Conservation (phyloP, 192 early-diverging fungal species). For the Coemansia sp. region DNA sequence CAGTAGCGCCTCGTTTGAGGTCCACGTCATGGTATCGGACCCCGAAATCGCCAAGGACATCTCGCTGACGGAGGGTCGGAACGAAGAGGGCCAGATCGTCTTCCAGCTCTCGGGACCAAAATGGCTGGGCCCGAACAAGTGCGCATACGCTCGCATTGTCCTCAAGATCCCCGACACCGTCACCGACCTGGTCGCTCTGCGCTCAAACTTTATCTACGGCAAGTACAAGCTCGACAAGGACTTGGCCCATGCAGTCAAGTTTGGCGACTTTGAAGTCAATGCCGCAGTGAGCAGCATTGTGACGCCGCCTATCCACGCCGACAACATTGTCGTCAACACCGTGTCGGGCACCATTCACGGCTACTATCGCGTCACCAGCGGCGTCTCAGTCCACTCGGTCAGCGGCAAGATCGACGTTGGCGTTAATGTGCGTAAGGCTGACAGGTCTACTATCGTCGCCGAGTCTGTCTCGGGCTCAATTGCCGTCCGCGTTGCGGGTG, state of each 20-base stretch:
- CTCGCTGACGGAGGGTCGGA: slow-evolving; percentile 18
- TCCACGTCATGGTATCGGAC: slow-evolving; percentile 40
- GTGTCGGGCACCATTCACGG: slow-evolving; percentile 45
- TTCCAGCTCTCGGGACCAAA: slow-evolving; percentile 52
- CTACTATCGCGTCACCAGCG: slow-evolving; percentile 26
- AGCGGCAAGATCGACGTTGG: slow-evolving; percentile 42
- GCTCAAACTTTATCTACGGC: slow-evolving; percentile 45
- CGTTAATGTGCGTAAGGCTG: slow-evolving; percentile 43
- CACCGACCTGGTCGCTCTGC: slow-evolving; percentile 21
- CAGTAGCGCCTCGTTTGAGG: slow-evolving; percentile 31
- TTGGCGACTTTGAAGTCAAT: slow-evolving; percentile 48
- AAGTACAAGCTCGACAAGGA: slow-evolving; percentile 39
- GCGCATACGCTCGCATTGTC: slow-evolving; percentile 43
- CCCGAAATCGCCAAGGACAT: slow-evolving; percentile 43
- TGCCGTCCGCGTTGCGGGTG: slow-evolving; percentile 35
- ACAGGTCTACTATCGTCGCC: slow-evolving; percentile 28
- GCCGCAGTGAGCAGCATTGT: slow-evolving; percentile 33
- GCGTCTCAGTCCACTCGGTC: slow-evolving; percentile 35
- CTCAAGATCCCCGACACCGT: slow-evolving; percentile 34
- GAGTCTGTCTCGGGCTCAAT: slow-evolving; percentile 45
- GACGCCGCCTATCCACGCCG: slow-evolving; percentile 34
- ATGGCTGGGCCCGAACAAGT: slow-evolving; percentile 36
- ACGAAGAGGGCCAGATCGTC: slow-evolving; percentile 34
- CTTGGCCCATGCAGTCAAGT: slow-evolving; percentile 30
- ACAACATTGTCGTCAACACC: slow-evolving; percentile 31